Evolutionary conservation across 1,284 basidiomycete genomes (phyloP), one percentile per base, ranked within the genome.

Genomic region (Anthracocystis panici-leucophaei): DNA sequence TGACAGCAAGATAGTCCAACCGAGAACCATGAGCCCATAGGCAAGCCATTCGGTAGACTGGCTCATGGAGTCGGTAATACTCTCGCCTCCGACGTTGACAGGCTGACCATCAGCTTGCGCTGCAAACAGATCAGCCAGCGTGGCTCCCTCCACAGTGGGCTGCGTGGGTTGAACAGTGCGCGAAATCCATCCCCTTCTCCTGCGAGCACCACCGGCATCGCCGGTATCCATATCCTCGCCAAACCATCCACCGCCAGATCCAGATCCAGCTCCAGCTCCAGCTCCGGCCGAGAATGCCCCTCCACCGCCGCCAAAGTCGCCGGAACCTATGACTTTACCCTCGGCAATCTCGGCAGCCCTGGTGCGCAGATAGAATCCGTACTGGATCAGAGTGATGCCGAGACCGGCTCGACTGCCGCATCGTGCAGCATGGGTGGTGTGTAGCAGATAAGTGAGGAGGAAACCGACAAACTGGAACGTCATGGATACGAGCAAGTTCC

Each of bases 371-470:
- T 91, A 91, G 82, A 96, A 92, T 27, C 94, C 95, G 73, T 91
- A 94, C 41, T 85, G 83, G 74, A 99, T 95, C 63, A 99, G 88
- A 0, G 97, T 98, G 74, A 97, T 88, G 12, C 97, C 96, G 23
- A 99, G 89, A 20, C 96, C 97, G 0, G 94, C 94, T 42, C 95
- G 91, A 20, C 94, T 95, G 53, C 97, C 96, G 82, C 90, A 94
- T 85, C 95, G 95, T 58, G 93, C 94, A 0, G 96, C 94, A 83
- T 99, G 96, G 0, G 94, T 93, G n/a, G 87, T 87, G 73, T 87
- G 81, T 9, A 86, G 55, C 10, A 84, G 71, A 52, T 85, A 84
- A 29, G 85, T 84, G 31, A 86, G 73, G 46, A 86, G 62, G 59
- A 86, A 86, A 7, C 84, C 83, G 77, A 97, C 90, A 85, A 98